Evolutionary conservation across 495 filamentous ascomycete genomes (phyloP), one percentile per base, ranked within the genome.

Genomic region (Penicillium tannophilum): DNA sequence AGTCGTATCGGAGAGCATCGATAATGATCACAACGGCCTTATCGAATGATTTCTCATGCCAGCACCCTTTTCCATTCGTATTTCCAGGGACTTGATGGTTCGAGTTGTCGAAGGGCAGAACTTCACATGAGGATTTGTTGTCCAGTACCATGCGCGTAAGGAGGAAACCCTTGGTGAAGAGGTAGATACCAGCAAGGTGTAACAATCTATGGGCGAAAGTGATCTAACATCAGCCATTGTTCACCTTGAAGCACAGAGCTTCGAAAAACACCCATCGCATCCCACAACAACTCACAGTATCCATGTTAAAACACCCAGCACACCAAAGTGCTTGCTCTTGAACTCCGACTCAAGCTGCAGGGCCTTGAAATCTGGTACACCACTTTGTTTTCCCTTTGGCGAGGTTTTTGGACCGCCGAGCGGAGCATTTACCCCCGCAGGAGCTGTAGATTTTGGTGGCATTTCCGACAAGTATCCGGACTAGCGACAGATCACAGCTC

Each of bases 111-210:
- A 90, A 82, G 1, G 94, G 94, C 20, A 89, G 86, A 41, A 81
- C 72, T 24, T 80, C 78, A 74, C 94, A 98, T 43, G 81, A 76
- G n/a, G 94, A 98, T 67, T 91, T 91, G 58, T 93, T 82, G 52
- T 93, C 88, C 41, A 98, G 84, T 45, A 98, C 90, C 62, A 97
- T 83, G 45, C 95, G 84, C 58, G 94, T 97, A 64, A 98, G 84
- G 52, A 98, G 87, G 74, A 98, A 98, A n/a, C 94, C 94, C 71
- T 90, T 91, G 55, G 91, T 93, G 75, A 98, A 98, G 67, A 96
- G 88, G 64, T 88, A 91, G 60, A 98, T 88, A 31, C 92, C 94
- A 28, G 88, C 79, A 59, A 82, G 76, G 67, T 98, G 93, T 23
- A 97, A 76, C 62, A 85, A 74, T 51, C 86, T 89, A 31, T 33